Evolutionary conservation across 2,329 filamentous ascomycete species (phyloP), one percentile per base, ranked within the genome.

Genomic region (Cladosporium sp.): DNA sequence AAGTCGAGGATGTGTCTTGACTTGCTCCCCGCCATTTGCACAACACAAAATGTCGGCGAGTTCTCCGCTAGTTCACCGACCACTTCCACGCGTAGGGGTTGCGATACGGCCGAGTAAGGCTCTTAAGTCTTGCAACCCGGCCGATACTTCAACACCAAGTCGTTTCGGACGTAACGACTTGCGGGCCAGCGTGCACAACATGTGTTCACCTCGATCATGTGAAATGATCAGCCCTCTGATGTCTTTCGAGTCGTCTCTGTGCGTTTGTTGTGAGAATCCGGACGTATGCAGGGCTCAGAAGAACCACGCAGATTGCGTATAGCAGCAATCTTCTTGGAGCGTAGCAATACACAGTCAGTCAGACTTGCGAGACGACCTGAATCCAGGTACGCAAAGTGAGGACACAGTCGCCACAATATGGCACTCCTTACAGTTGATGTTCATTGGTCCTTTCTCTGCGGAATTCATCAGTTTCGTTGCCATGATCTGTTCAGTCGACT

Each of bases 51-150:
- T 1, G 52, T 55, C 52, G 52, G 52, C 28, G 18, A 34, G 8
- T 34, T 34, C 18, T 12, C 52, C n/a, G 34, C 52, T 55, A 55
- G 52, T n/a, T 32, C 52, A 15, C 52, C 52, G 52, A 55, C 52
- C 32, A 4, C 28, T 12, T 32, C 28, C 11, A 32, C 18, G 30
- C 52, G 28, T 32, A 34, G 11, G n/a, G 52, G 28, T 30, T 55
- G n/a, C 18, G 52, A n/a, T 55, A 55, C 52, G 52, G 52, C 52
- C 52, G 52, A 55, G 28, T 55, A 55, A 34, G 18, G 5, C 52
- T 21, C 14, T 55, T 21, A 24, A 32, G 7, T 34, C 49, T 32
- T 34, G 14, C 28, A 55, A 21, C 51, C 38, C 38, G 38, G 30
- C 28, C 51, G 24, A 28, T 14, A 54, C 24, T 11, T 32, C 30